These are phyloP conservation scores for Gynandropsis gynandra DNA, from an alignment of 345 rosid genomes.

Conservation along the genomic window DNA sequence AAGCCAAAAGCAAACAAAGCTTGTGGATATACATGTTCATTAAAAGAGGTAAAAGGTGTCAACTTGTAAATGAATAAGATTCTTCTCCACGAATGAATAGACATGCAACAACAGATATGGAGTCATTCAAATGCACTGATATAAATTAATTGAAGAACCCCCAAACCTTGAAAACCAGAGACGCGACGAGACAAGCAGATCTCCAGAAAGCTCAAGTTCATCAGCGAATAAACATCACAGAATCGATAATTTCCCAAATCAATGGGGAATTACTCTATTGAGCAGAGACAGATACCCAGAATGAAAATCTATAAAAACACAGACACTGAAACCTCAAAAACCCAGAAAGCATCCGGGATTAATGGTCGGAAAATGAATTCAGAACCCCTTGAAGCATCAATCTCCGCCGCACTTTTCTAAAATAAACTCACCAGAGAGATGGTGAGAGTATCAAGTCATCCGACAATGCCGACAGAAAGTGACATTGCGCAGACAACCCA, in stretches of 20 bases:
- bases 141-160: neutral
- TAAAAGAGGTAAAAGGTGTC: slow-evolving; percentile 14
- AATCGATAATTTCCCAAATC: slow-evolving; percentile 22
- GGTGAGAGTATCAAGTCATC: slow-evolving; percentile 35
- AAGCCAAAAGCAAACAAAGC: slow-evolving; percentile 24
- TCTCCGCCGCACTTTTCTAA: slow-evolving; percentile 39
- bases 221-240: slow-evolving; percentile 33
- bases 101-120: slow-evolving; percentile 22
- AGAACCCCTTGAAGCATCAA: slow-evolving; percentile 29
- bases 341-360: slow-evolving; percentile 18
- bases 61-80: slow-evolving; percentile 22
- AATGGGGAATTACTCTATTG: slow-evolving; percentile 18
- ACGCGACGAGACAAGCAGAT: slow-evolving; percentile 33
- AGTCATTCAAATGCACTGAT: neutral
- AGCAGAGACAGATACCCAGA: slow-evolving; percentile 15
- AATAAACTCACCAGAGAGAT: slow-evolving; percentile 21
- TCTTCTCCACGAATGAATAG: slow-evolving; percentile 13
- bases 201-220: slow-evolving; percentile 49
- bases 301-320: neutral
- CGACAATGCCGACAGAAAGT: slow-evolving; percentile 92
- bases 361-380: slow-evolving; percentile 18
- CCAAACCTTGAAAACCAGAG: slow-evolving; percentile 20
- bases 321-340: slow-evolving; percentile 9
- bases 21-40: slow-evolving; percentile 4
- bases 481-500: slow-evolving; percentile 70